Base-by-base conservation (phyloP, 2,329 filamentous ascomycete species). In the Fusarium neocosmosporiellum region DNA sequence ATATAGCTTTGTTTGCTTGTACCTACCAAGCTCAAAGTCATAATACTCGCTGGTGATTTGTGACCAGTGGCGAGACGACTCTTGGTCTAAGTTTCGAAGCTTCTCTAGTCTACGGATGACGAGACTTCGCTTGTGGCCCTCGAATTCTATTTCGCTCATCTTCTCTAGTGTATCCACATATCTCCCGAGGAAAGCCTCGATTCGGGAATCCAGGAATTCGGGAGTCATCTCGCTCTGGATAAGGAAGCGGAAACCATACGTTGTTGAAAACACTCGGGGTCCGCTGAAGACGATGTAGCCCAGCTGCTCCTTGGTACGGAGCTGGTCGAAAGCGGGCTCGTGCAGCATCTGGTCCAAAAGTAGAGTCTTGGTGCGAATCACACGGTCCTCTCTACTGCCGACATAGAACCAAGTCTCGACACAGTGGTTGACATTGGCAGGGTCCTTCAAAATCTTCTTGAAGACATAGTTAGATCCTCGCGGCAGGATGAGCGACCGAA, bases 271-370 rank as follows among this genome's bases (percentile, higher is more conserved):
- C 60, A 89, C 88, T 41, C 92, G 87, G 13, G 91, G 87, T 31
- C 94, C 94, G 57, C 93, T 96, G 83, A 96, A 98, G 1, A 99
- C 96, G 61, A 99, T 94, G 77, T 99, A 99, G 14, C 96, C 96
- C 8, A 99, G 91, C 83, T 99, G 96, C 81, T 99, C 96, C 83
- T 98, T 98, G 48, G 96, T 98, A 58, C 96, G 91, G 9, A 99
- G 88, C 81, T 97, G 95, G 82, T 99, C 94, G 79, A 98, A 99
- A 10, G 93, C 93, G 5, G 95, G 95, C 83, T 99, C 96, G 65
- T 97, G 93, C 0, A 94, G 91, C 84, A 99, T 93, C 82, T 98
- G 96, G 29, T 94, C 93, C 46, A 98, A 88, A 7, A 99, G 87
- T 46, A 97, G 86, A 1, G 94, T 88, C 81, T 93, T 95, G 16